Conservation (phyloP, 306 rosid genomes). For the Glycine tomentella region DNA sequence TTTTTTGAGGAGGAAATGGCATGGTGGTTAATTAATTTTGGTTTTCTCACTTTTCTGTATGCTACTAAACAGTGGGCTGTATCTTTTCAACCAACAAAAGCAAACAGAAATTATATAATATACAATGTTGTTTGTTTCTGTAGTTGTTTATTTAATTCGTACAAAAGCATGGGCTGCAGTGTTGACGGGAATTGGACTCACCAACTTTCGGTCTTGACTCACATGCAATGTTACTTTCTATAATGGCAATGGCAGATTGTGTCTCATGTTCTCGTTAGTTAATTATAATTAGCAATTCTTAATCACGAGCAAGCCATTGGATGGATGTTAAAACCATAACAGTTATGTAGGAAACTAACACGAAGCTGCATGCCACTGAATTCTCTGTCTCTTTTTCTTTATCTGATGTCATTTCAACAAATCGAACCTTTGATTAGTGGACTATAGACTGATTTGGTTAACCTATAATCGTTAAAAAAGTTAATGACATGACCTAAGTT, state of each 20-base stretch:
- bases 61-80: constrained; percentile 34
- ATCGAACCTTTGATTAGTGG: constrained; percentile 1
- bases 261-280: not conserved
- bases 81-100: not conserved
- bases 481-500: constrained; percentile 14
- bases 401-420: constrained; percentile 30
- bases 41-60: not conserved
- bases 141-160: not conserved
- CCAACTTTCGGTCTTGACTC: constrained; percentile 39
- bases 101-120: not conserved
- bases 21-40: not conserved
- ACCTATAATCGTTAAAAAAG: not conserved
- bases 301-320: constrained; percentile 16
- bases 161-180: constrained; percentile 39
- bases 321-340: constrained; percentile 4
- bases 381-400: constrained; percentile 9
- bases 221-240: constrained; percentile 49
- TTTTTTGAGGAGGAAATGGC: too few relatives aligned
- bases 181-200: constrained; percentile 47
- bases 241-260: constrained; percentile 38
- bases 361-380: constrained; percentile 3
- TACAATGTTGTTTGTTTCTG: not conserved
- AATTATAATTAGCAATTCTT: not conserved
- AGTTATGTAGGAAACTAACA: constrained; percentile 10
- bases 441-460: not conserved